These are phyloP conservation scores for Lachancea sp. DNA, from an alignment of 805 yeast species.

Conservation along the genomic window DNA sequence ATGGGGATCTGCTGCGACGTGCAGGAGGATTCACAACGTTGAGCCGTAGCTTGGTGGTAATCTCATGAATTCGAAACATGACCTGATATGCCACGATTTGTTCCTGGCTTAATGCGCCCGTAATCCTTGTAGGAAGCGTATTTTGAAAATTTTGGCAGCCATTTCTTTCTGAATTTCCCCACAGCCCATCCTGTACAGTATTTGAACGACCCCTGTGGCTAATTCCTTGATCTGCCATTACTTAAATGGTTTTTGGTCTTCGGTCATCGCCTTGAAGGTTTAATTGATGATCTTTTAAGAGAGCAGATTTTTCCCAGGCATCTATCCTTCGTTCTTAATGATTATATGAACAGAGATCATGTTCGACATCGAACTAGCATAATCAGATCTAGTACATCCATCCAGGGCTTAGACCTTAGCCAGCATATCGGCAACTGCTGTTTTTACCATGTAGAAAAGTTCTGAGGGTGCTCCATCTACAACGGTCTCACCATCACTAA, in stretches of 20 bases:
- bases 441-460: constrained; percentile 72
- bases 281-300: too few relatives aligned
- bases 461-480: constrained; percentile 77
- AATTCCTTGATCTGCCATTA: neutral
- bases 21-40: constrained; percentile 45
- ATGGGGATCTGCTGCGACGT: constrained; percentile 55
- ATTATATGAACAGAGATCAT: too few relatives aligned
- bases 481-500: constrained; percentile 73
- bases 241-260: neutral
- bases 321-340: neutral
- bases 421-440: constrained; percentile 62
- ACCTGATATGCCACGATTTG: constrained; percentile 72
- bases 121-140: constrained; percentile 37
- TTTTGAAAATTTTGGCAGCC: constrained; percentile 11
- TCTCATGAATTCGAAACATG: constrained; percentile 71
- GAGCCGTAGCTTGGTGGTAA: constrained; percentile 52
- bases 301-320: too few relatives aligned
- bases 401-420: constrained; percentile 51
- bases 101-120: constrained; percentile 57
- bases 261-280: neutral
- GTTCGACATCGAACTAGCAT: too few relatives aligned
- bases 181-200: constrained; percentile 9
- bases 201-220: constrained; percentile 6
- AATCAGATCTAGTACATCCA: too few relatives aligned
- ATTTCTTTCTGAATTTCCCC: constrained; percentile 12